Evolutionary conservation across 2,329 filamentous ascomycete genomes (phyloP).

Genomic region (Alternaria brassicicola): DNA sequence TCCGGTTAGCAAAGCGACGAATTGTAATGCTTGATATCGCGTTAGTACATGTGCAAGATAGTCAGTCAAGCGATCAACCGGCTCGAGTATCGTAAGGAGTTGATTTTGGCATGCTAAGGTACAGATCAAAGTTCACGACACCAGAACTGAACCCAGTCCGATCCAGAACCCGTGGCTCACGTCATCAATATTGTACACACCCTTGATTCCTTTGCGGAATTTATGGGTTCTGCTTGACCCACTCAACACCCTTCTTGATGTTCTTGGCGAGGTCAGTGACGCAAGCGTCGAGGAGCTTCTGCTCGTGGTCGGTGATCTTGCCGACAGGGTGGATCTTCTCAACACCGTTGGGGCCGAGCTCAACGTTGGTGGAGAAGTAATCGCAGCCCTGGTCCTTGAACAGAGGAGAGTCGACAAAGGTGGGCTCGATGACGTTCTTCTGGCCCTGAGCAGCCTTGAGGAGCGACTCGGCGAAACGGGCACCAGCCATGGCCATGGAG

Average conservation of each 20-base stretch:
- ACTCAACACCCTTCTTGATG: slow-evolving; percentile 86
- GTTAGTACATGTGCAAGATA: neutral
- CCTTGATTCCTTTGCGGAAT: slow-evolving; percentile 4
- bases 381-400: slow-evolving; percentile 98
- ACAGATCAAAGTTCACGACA: slow-evolving; percentile 31
- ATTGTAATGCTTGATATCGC: neutral
- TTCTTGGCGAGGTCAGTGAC: slow-evolving; percentile 87
- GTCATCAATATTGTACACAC: slow-evolving; percentile 41
- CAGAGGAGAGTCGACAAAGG: slow-evolving; percentile 94
- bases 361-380: slow-evolving; percentile 95
- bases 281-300: slow-evolving; percentile 86
- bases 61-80: neutral
- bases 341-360: slow-evolving; percentile 95
- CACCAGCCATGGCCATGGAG: slow-evolving; percentile 97
- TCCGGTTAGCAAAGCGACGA: neutral
- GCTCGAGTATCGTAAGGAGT: slow-evolving; percentile 11
- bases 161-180: slow-evolving; percentile 26
- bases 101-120: slow-evolving; percentile 27
- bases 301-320: slow-evolving; percentile 81
- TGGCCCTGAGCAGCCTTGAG: slow-evolving; percentile 91
- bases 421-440: slow-evolving; percentile 94
- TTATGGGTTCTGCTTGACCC: slow-evolving; percentile 64
- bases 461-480: slow-evolving; percentile 83
- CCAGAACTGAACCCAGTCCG: slow-evolving; percentile 27
- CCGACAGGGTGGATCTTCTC: slow-evolving; percentile 91